Evolutionary conservation across 1,284 basidiomycete genomes (phyloP), one percentile per base, ranked within the genome.

Genomic region (Moesziomyces aphidis): DNA sequence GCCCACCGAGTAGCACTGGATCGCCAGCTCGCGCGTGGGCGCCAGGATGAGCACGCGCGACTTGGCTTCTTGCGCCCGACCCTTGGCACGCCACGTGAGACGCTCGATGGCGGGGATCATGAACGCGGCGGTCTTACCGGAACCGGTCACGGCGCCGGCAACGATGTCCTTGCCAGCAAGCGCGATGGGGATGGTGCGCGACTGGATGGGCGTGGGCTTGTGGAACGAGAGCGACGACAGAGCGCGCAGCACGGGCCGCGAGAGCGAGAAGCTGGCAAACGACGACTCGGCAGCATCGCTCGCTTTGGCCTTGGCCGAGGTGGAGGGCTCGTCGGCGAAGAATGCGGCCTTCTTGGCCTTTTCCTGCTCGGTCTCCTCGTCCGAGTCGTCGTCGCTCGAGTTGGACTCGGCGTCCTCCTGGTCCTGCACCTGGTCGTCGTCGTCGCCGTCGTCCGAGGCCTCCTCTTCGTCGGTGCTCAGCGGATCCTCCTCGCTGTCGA

Each of bases 51-150:
- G 88, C 1, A 95, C 90, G 86, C 93, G 97, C 0, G 97, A 95
- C 44, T 96, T 96, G 62, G 95, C 87, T 86, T 97, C 93, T 60
- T 95, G 93, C 77, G 97, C 95, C 47, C 90, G 90, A 75, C 98
- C 89, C 1, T 89, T 89, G 19, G 95, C 92, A 46, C 97, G 88
- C 66, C 89, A 89, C 31, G 90, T 90, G 79, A 99, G 97, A 86
- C 97, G 98, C 42, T 93, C 88, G 61, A 99, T 88, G 94, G 98
- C 97, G 31, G 96, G 96, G 60, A 99, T 96, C 72, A 98, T 94
- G 86, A 98, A 99, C 4, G 95, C 94, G n/a, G 95, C 96, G 21
- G 96, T 99, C 88, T 99, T 99, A 85, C 96, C 96, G 79, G 95
- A 98, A 54, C 80, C 82, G 61, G 97, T 99, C 86, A 99, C 96